A percentile compares a stretch with the other conserved stretches of the same genome.
Conservation (phyloP, 2,329 filamentous ascomycete species). For the Colletotrichum viniferum region DNA sequence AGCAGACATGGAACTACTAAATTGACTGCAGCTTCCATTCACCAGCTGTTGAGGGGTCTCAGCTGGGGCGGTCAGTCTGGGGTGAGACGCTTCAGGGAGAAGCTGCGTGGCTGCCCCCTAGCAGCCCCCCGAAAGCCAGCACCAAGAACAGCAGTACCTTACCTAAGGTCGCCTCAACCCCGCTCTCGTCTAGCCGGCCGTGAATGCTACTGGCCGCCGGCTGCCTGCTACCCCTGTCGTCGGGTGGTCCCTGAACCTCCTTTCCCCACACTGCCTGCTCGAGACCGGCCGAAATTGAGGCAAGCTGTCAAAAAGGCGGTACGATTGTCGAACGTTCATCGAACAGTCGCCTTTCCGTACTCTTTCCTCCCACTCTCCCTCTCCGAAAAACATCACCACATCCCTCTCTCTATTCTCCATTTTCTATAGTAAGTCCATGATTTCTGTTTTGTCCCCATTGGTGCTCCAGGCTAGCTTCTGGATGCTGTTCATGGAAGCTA, state of each 20-base stretch:
- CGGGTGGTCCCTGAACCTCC: constrained; percentile 21
- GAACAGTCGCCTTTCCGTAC: not conserved
- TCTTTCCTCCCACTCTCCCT: constrained; percentile 22
- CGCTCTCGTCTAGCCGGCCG: constrained; percentile 8
- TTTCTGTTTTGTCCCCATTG: not conserved
- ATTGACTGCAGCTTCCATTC: not conserved
- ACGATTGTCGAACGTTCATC: constrained; percentile 12
- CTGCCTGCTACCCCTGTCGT: constrained; percentile 14
- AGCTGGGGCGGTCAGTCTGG: not conserved
- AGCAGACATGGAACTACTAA: not conserved
- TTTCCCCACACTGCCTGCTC: constrained; percentile 31
- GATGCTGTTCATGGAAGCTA: not conserved
- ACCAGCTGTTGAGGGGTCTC: not conserved
- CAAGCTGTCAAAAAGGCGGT: constrained; percentile 38
- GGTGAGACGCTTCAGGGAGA: not conserved
- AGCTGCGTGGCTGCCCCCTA: not conserved
- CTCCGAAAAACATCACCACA: not conserved
- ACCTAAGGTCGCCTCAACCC: constrained; percentile 20
- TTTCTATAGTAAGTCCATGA: not conserved
- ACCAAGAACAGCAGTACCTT: constrained; percentile 1
- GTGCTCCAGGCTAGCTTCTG: not conserved
- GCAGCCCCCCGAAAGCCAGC: not conserved
- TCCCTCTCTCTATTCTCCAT: not conserved
- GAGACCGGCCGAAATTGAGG: constrained; percentile 27
- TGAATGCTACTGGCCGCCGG: constrained; percentile 3